Base-by-base conservation (phyloP, 768 basidiomycete genomes). In the Cystobasidium ongulense region DNA sequence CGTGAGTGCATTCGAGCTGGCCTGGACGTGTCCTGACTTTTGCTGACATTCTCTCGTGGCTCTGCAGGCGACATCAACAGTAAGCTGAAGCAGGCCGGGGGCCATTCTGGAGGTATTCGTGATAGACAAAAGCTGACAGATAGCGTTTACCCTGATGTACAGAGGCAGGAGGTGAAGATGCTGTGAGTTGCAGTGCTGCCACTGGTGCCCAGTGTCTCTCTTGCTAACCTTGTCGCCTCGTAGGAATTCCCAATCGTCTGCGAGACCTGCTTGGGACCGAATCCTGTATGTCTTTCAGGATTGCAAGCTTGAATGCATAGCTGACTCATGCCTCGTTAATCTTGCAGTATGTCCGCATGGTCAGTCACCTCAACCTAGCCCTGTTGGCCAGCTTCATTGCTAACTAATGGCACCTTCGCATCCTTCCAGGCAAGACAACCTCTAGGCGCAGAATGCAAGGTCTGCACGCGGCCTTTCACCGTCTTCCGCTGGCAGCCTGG, bases 401-500 rank as follows among this genome's bases (percentile, higher is more conserved):
- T 23, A 35, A 59, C 43, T 38, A 70, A 50, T 65, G 18, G 59
- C 5, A 33, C 54, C 25, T 25, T 33, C 25, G 33, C 46, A 57
- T 8, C 61, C 15, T 63, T 21, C 11, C 50, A 97, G 95, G 92
- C 91, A 5, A 98, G 97, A 82, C 96, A 98, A 86, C 90, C 93
- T 80, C 95, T 90, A 76, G 96, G 93, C 2, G 86, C 90, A 31
- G 92, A 92, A 66, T 99, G 96, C 82, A 97, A 97, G 76, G 95
- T 95, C 66, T 99, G 96, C 80, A 92, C 93, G 1, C 86, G 96
- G 27, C 96, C 77, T 0, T 77, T 79, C 63, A 78, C 78, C 41
- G 90, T 97, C 77, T 99, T 99, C 83, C 89, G 92, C 46, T 99
- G 96, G 96, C 95, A 97, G 79, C 94, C 96, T 1, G 96, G 96